A percentile compares a stretch with the other conserved stretches of the same genome.
Evolutionary conservation across 129 eudicot species (phyloP).

Genomic region (sunflower (Helianthus annuus)): HanXRQr2.0-SUNRISE NC_035434.2:172082677-172083176

Average conservation of each 20-base stretch:
- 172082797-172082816: constrained; percentile 1
- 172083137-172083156: constrained; percentile 60
- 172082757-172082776: constrained; percentile 9
- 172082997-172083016: constrained; percentile 11
- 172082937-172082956: constrained; percentile 18
- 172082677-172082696: constrained; percentile 14
- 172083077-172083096: constrained; percentile 39
- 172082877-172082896: not conserved
- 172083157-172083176: constrained; percentile 49
- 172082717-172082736: not conserved
- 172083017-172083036: constrained; percentile 23
- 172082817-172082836: not conserved
- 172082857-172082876: not conserved
- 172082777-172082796: constrained; percentile 9
- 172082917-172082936: constrained; percentile 24
- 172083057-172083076: constrained; percentile 64
- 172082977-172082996: constrained; percentile 33
- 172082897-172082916: not conserved
- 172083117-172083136: constrained; percentile 51
- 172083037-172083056: constrained; percentile 34
- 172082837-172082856: too few species aligned
- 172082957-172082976: constrained; percentile 17
- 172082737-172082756: constrained; percentile 9
- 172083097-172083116: constrained; percentile 40
- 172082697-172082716: constrained; percentile 1